Base-by-base conservation (phyloP, 176 grass and related monocot genomes). In the Saccharum spontaneum region DNA sequence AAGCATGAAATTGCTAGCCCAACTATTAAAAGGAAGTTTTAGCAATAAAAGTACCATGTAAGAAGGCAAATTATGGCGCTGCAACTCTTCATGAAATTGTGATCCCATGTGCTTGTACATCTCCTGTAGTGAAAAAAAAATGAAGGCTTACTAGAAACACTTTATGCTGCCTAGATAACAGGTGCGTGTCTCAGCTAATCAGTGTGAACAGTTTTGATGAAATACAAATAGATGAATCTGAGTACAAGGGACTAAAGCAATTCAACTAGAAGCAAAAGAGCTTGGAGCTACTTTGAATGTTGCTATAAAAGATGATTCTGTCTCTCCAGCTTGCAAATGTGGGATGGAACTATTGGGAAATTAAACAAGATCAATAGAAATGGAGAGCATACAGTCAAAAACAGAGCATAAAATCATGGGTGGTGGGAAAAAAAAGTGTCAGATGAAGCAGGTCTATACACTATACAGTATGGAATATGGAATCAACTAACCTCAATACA, bases 51-150 rank as follows among this genome's bases (percentile, higher is more conserved):
- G 52, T 90, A 98, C 97, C 93, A 98, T 96, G 73, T 91, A 90
- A 3, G 90, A 81, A 81, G 97, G 93, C 41, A 98, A 84, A 87
- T 94, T 92, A 73, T 98, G 91, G 30, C 93, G 91, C 80, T 98
- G 93, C 80, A 98, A 83, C 73, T 98, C 97, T 85, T 98, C 97
- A 86, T 91, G 89, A 85, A 98, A 98, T 49, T 98, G 97, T 84
- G 97, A 63, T 36, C 97, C 97, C 83, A 94, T 89, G 36, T 98
- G 82, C 44, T 33, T 90, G 84, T 98, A 94, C 89, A 98, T 95
- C 72, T 95, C 97, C 97, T 98, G 87, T 84, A 90, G 39, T 49
- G 14, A 86, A 83, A 75, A 76, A 16, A 73, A 86, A 83, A 83
- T 43, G 67, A 73, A 86, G 24, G 74, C n/a, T 28, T 30, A 30